Evolutionary conservation across 805 yeast species (phyloP).

Genomic region (Candida xyloterini): DNA sequence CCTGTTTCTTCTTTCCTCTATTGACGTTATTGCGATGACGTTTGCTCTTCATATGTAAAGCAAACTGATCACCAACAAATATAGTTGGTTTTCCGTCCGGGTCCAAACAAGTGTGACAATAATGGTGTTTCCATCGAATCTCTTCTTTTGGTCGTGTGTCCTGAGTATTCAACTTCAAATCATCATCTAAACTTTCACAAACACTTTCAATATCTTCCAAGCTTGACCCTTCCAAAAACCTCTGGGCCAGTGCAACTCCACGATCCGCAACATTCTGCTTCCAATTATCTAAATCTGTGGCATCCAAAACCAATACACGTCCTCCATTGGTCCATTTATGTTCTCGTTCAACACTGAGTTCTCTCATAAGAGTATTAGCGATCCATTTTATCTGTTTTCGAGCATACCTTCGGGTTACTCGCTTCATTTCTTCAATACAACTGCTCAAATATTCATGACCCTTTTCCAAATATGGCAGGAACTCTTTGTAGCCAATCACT

Average conservation of each 20-base stretch:
- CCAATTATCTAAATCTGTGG: slow-evolving; percentile 72
- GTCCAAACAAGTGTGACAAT: slow-evolving; percentile 65
- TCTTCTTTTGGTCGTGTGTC: slow-evolving; percentile 9
- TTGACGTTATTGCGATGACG: slow-evolving; percentile 59
- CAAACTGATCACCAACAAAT: slow-evolving; percentile 73
- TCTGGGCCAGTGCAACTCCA: slow-evolving; percentile 49
- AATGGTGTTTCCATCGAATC: slow-evolving; percentile 59
- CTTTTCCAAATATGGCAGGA: slow-evolving; percentile 50
- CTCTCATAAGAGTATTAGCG: slow-evolving; percentile 61
- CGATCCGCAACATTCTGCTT: slow-evolving; percentile 47
- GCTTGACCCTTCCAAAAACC: slow-evolving; percentile 21
- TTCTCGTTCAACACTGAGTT: slow-evolving; percentile 46
- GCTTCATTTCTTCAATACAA: slow-evolving; percentile 75
- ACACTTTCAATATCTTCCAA: slow-evolving; percentile 7
- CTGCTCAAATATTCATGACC: slow-evolving; percentile 31
- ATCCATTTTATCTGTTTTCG: slow-evolving; percentile 91
- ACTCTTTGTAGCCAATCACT: slow-evolving; percentile 91
- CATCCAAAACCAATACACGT: slow-evolving; percentile 65
- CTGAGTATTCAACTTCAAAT: slow-evolving; percentile 6
- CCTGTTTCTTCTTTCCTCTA: slow-evolving; percentile 48
- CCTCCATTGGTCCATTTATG: slow-evolving; percentile 57
- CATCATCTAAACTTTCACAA: slow-evolving; percentile 19
- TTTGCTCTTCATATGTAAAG: slow-evolving; percentile 62
- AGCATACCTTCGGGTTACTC: slow-evolving; percentile 82
- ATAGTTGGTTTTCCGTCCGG: slow-evolving; percentile 52